These are phyloP conservation scores for Ophiosphaerella korrae DNA, from an alignment of 2,329 filamentous ascomycete genomes.

Conservation along the genomic window DNA sequence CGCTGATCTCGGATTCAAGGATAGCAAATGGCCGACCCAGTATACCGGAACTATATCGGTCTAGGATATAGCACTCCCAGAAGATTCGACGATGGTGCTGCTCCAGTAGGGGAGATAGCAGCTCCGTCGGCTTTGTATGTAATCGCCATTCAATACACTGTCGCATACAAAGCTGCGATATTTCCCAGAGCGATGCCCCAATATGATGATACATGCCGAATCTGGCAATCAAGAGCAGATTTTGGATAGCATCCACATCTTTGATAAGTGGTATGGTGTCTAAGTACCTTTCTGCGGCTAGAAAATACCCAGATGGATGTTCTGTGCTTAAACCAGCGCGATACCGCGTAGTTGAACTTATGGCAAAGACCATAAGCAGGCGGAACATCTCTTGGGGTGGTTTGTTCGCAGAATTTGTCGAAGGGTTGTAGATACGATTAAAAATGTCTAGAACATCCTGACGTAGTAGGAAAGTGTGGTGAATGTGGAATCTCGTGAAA, in stretches of 20 bases:
- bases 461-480: conserved; percentile 14
- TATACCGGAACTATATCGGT: conserved; percentile 52
- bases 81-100: conserved; percentile 51
- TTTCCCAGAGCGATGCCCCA: conserved; percentile 50
- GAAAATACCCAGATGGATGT: conserved; percentile 51
- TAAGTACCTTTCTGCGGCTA: conserved; percentile 44
- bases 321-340: conserved; percentile 36
- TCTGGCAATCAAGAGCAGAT: conserved; percentile 48
- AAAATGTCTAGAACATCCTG: conserved; percentile 12
- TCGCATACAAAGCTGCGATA: conserved; percentile 48
- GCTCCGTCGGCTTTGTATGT: conserved; percentile 22
- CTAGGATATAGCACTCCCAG: conserved; percentile 55
- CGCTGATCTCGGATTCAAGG: conserved; percentile 47
- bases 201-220: conserved; percentile 54
- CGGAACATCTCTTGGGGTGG: conserved; percentile 42
- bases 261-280: conserved; percentile 37
- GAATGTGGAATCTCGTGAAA: conserved; percentile 16
- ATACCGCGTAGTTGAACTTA: conserved; percentile 45
- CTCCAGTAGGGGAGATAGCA: conserved; percentile 32
- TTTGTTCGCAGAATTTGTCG: background rate
- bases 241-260: conserved; percentile 47
- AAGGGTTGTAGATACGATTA: conserved; percentile 9
- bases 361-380: conserved; percentile 47
- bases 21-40: conserved; percentile 52
- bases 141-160: conserved; percentile 50